These are phyloP conservation scores for Stylosanthes scabra DNA, from an alignment of 331 rosid species.

Conservation along the genomic window DNA sequence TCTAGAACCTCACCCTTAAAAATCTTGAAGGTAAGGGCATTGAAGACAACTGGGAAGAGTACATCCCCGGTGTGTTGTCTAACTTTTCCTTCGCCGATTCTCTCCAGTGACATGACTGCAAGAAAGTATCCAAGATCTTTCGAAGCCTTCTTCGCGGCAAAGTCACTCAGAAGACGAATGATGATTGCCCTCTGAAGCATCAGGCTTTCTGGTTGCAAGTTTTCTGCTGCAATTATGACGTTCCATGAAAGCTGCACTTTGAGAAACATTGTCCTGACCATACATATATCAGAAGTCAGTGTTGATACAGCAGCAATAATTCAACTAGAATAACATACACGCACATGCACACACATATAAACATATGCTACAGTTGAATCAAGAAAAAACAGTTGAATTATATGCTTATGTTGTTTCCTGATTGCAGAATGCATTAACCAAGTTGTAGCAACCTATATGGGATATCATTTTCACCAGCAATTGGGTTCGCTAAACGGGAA, in stretches of 20 bases:
- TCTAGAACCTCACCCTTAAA: constrained; percentile 77
- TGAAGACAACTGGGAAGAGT: constrained; percentile 76
- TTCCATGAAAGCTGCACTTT: constrained; percentile 82
- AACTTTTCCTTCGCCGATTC: constrained; percentile 81
- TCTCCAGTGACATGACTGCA: constrained; percentile 76
- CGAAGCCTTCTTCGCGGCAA: constrained; percentile 71
- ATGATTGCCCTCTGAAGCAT: constrained; percentile 75
- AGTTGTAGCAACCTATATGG: background rate
- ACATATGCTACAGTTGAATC: background rate
- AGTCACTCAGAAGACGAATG: constrained; percentile 62
- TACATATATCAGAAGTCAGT: constrained; percentile 8
- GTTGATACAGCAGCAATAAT: background rate
- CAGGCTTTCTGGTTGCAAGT: constrained; percentile 60
- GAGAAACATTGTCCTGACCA: constrained; percentile 58
- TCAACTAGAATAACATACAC: background rate
- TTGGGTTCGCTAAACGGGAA: background rate
- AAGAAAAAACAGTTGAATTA: constrained; percentile 7
- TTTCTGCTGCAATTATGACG: constrained; percentile 72
- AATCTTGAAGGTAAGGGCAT: constrained; percentile 77
- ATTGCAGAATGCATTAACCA: background rate
- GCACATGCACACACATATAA: background rate
- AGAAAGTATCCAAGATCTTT: constrained; percentile 78
- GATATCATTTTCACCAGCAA: background rate
- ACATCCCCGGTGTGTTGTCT: constrained; percentile 80
- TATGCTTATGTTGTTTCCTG: background rate